Base-by-base conservation (phyloP, 768 basidiomycete genomes). In the Kwoniella pini region DNA sequence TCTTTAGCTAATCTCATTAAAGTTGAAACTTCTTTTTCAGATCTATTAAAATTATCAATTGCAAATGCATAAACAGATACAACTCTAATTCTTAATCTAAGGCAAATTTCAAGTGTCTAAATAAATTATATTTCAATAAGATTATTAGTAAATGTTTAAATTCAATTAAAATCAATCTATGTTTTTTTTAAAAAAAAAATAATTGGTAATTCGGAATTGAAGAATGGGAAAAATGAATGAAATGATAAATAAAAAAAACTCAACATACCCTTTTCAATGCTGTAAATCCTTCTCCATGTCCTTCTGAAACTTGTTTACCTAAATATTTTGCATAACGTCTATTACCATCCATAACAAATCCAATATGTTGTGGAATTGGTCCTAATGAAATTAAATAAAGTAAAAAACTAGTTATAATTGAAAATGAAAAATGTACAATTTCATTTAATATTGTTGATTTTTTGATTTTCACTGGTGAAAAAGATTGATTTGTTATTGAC, bases 271-370 rank as follows among this genome's bases (percentile, higher is more conserved):
- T 80, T 67, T 87, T 82, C 57, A 98, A 79, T 3, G 90, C 87
- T 44, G 84, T 76, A 76, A 91, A 98, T 0, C 96, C 96, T 44
- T 88, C 87, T 4, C 82, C 80, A 77, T 99, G 95, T 2, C 96
- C 95, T 63, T 91, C 82, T 31, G 81, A 81, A 19, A 90, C 83
- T n/a, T 82, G 76, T 77, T 86, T 84, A 15, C 86, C 84, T 27
- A 69, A 64, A 17, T 52, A 63, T 1, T 77, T 82, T 1, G 96
- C 94, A 73, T 90, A 95, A 11, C 96, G 83, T 54, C 96, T 82
- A 77, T 98, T 97, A 3, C 96, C 96, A 73, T 99, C 96, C 92
- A 99, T 94, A 26, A 95, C 87, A 75, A 99, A 94, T 1, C 89
- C 93, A 27, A 98, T 84, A 80, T 99, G 96, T 42, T 81, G 79